Base-by-base conservation (phyloP, 208 protist genomes). In the Wallacemonas sp. region DNA sequence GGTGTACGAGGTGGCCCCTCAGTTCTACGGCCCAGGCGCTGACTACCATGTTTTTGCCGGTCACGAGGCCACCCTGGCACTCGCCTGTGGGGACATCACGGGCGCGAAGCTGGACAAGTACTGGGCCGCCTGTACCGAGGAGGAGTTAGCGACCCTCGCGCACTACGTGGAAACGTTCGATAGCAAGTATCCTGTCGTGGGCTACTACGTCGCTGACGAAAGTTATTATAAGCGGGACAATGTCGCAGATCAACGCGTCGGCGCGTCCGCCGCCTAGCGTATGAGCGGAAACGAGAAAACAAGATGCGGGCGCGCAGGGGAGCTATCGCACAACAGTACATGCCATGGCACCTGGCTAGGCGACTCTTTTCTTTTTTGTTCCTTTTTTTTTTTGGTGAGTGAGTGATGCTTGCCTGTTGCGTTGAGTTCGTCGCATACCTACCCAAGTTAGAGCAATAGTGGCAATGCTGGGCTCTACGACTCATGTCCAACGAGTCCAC, bases 1-100 rank as follows among this genome's bases (percentile, higher is more conserved):
- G 63, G 90, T 95, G 32, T 95, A 89, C 64, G 83, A 91, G 66
- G 90, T 93, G 38, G 76, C 83, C 0, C 81, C 82, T n/a, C 87
- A 93, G 55, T 83, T 92, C 37, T 95, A 95, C 63, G 90, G 90
- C 13, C 84, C 79, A 3, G 90, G 84, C 2, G 75, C 80, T 63
- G 66, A 77, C 54, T 95, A 95, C 63, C 78, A 91, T 60, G 61
- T 88, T 12, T 95, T 91, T 52, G 90, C 90, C 9, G 90, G 90
- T 21, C 73, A 77, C 3, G 90, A 95, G 55, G 79, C 79, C 22
- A 83, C 79, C 1, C 79, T 85, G 38, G 73, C 70, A 8, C 66
- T 95, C 29, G 90, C 85, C 21, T 88, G 83, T 57, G 67, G 71
- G 3, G 66, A 84, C 30, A 42, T 92, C 32, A 79, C 71, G 12